Base-by-base conservation (phyloP, 495 filamentous ascomycete species). In the Tuber aestivum region DNA sequence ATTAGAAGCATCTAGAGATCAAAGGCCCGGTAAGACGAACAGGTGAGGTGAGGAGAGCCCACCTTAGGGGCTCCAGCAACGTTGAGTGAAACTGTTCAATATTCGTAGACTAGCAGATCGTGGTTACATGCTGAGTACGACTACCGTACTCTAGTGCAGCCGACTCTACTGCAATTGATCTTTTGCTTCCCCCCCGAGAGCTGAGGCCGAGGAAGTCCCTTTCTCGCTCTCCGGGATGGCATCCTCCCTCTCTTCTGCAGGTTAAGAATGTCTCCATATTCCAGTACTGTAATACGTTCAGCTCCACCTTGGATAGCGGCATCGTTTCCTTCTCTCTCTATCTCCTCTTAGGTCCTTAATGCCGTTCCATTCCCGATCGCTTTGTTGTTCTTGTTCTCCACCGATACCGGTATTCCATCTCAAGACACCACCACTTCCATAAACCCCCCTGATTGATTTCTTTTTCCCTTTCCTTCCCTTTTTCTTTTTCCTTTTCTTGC, bases 331-430 rank as follows among this genome's bases (percentile, higher is more conserved):
- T 1, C 50, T 12, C 23, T 9, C 23, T 56, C 18, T 32, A 56
- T 56, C n/a, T n/a, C 69, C 44, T 72, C 56, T 45, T 72, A 72
- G 71, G 72, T 78, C 71, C 72, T 78, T 77, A 75, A 79, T 50
- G 35, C 72, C 72, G 76, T 61, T 61, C 56, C 56, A 61, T 61
- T 61, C 78, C 68, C 78, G 78, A 79, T 79, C 76, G 70, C 38
- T 78, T 72, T 72, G 23, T 45, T 35, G 45, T 48, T 73, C 69
- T 65, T 37, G 50, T 12, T 27, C n/a, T 32, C 56, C 14, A 32
- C 56, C 56, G n/a, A 61, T 61, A 61, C 16, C 6, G n/a, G n/a
- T 14, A n/a, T 27, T 56, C 27, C 50, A 56, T 56, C 48, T 56
- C 48, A n/a, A 56, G 23, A 21, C 50, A 61, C 56, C 56, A 61